Evolutionary conservation across 2,329 filamentous ascomycete species (phyloP), one percentile per base, ranked within the genome.

Genomic region (Nannizzia gypsea): DNA sequence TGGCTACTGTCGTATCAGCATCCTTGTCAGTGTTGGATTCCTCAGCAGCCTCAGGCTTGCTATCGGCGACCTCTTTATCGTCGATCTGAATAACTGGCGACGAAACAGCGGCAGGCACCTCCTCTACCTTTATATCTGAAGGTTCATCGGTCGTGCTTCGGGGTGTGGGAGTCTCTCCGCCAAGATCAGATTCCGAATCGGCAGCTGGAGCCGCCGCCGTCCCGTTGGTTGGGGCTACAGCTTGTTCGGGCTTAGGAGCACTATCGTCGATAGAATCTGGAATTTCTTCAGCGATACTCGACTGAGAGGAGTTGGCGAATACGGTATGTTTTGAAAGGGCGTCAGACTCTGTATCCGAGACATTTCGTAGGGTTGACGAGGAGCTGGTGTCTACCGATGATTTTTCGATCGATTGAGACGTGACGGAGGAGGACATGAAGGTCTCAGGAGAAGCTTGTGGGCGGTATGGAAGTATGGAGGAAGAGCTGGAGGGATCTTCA

Each of bases 161-260:
- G 20, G 61, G 61, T 8, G 61, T 62, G 13, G 61, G 61, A 34
- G 59, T 62, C 9, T 59, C 59, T 24, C 46, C 42, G 26, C 46
- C 26, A 31, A 62, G 31, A 9, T 57, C 59, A 13, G 56, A 56
- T 15, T 60, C 20, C 13, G 26, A 31, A 26, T 59, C 59, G 20
- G 50, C 40, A 9, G 48, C 58, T 50, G 20, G 50, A 38, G 8
- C 24, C 17, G 28, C 48, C 2, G 48, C 26, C 3, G 13, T 20
- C 11, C 26, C 24, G 26, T n/a, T 11, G 11, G 15, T 3, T 9
- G n/a, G 15, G n/a, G 24, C n/a, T n/a, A 24, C 4, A 31, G 2
- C 48, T 5, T 54, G 24, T 34, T 8, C 24, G 2, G 31, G 34
- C 38, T 56, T 31, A 15, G 36, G 34, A 24, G 17, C 8, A 31